A percentile compares a stretch with the other conserved stretches of the same genome.
phyloP scores from a whole-genome alignment of 495 filamentous ascomycete genomes.

The Neurospora sp. region DNA sequence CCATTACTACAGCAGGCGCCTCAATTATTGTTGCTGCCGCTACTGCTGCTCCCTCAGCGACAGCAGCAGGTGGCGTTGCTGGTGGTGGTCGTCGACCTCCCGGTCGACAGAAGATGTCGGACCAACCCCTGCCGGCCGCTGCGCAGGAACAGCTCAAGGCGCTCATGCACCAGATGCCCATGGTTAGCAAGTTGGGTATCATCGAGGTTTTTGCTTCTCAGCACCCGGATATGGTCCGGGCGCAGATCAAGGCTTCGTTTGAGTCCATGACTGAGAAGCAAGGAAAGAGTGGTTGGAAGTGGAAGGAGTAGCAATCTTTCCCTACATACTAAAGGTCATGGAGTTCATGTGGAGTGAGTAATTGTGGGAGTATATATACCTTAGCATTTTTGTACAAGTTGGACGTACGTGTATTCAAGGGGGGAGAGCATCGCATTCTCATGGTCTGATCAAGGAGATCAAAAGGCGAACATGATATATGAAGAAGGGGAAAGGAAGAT shows the following conservation, averaged over 20 bases:
- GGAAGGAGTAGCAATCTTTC: constrained; percentile 14
- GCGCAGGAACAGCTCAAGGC: constrained; percentile 17
- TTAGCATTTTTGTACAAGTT: neutral
- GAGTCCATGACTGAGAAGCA: constrained; percentile 12
- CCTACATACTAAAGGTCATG: neutral
- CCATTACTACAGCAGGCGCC: neutral
- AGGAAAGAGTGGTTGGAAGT: constrained; percentile 13
- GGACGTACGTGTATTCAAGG: neutral
- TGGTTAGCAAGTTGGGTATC: constrained; percentile 19
- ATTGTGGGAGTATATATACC: neutral
- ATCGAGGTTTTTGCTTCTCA: constrained; percentile 18
- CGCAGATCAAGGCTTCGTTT: constrained; percentile 20
- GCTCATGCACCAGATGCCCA: constrained; percentile 13
- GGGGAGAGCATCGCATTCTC: neutral
- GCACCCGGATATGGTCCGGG: constrained; percentile 5
- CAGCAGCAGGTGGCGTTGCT: neutral
- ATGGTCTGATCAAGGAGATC: neutral
- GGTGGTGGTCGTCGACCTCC: neutral
- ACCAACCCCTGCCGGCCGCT: constrained; percentile 9
- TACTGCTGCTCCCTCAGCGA: neutral
- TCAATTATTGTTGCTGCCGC: neutral
- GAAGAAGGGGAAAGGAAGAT: neutral
- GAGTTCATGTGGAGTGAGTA: neutral
- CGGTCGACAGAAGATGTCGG: constrained; percentile 11
- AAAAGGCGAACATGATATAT: neutral